Evolutionary conservation across 345 rosid species (phyloP).

Genomic region (Leavenworthia alabamica): DNA sequence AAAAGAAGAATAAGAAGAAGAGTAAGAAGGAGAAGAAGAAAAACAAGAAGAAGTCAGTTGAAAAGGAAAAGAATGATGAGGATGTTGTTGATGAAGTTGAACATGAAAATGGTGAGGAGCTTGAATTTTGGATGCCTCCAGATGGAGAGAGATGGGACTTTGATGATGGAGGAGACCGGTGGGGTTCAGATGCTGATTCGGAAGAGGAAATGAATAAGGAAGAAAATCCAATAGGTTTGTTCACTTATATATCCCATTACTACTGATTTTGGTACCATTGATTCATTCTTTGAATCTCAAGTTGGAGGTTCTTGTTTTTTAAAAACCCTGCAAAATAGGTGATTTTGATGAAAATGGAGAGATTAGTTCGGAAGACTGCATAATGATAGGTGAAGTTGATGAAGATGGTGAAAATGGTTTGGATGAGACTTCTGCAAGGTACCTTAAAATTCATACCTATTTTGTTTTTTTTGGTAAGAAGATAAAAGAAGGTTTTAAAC

Average conservation of each 20-base stretch:
- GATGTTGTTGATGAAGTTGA: slow-evolving; percentile 13
- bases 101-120: slow-evolving; percentile 35
- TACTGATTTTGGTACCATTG: neutral
- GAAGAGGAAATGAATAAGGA: slow-evolving; percentile 44
- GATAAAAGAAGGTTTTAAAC: neutral
- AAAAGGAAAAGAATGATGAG: slow-evolving; percentile 3
- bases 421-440: slow-evolving; percentile 22
- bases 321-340: slow-evolving; percentile 11
- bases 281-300: neutral
- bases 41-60: neutral
- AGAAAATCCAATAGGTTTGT: slow-evolving; percentile 50
- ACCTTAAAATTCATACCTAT: neutral
- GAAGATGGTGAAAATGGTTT: slow-evolving; percentile 12
- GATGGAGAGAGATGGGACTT: slow-evolving; percentile 57
- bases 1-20: slow-evolving; percentile 32
- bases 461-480: neutral
- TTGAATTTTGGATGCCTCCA: slow-evolving; percentile 87
- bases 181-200: slow-evolving; percentile 67
- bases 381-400: slow-evolving; percentile 12
- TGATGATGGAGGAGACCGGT: slow-evolving; percentile 30
- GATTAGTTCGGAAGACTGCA: slow-evolving; percentile 11
- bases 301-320: neutral
- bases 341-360: slow-evolving; percentile 14
- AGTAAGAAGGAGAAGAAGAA: slow-evolving; percentile 40
- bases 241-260: slow-evolving; percentile 5